Conservation (phyloP, 2,329 filamentous ascomycete species). For the Diaporthe sp. region DNA sequence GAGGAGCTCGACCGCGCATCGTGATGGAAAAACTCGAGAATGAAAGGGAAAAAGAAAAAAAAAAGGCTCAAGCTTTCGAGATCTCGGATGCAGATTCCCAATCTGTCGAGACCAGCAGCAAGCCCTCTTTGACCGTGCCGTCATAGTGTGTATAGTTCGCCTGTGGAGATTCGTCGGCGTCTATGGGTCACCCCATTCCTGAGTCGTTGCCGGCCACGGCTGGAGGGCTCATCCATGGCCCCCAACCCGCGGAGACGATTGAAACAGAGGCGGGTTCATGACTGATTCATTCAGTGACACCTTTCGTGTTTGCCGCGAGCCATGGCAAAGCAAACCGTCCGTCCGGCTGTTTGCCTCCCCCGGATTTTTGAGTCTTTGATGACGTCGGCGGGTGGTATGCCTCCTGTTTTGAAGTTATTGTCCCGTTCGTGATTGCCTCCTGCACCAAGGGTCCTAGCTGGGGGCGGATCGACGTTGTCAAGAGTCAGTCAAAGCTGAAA, state of each 20-base stretch:
- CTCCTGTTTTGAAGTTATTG: neutral
- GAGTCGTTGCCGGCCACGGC: slow-evolving; percentile 19
- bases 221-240: slow-evolving; percentile 4
- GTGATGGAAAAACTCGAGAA: neutral
- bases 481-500: slow-evolving; percentile 17
- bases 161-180: slow-evolving; percentile 25
- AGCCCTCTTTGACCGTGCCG: neutral
- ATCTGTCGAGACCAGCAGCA: neutral
- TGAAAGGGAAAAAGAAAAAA: too few species aligned
- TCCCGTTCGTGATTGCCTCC: slow-evolving; percentile 5
- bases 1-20: neutral
- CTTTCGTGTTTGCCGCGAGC: slow-evolving; percentile 10
- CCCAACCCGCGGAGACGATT: neutral
- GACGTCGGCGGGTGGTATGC: slow-evolving; percentile 3
- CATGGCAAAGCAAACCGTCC: too few species aligned
- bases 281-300: slow-evolving; percentile 21
- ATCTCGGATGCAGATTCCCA: slow-evolving; percentile 4
- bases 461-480: slow-evolving; percentile 1
- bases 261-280: slow-evolving; percentile 17
- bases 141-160: neutral
- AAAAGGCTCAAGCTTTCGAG: neutral
- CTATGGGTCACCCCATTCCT: slow-evolving; percentile 29
- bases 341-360: neutral
- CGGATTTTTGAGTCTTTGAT: neutral
- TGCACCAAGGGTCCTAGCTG: slow-evolving; percentile 21